These are phyloP conservation scores for Psidium friedrichsthalianum DNA, from an alignment of 345 rosid genomes.

Conservation along the genomic window DNA sequence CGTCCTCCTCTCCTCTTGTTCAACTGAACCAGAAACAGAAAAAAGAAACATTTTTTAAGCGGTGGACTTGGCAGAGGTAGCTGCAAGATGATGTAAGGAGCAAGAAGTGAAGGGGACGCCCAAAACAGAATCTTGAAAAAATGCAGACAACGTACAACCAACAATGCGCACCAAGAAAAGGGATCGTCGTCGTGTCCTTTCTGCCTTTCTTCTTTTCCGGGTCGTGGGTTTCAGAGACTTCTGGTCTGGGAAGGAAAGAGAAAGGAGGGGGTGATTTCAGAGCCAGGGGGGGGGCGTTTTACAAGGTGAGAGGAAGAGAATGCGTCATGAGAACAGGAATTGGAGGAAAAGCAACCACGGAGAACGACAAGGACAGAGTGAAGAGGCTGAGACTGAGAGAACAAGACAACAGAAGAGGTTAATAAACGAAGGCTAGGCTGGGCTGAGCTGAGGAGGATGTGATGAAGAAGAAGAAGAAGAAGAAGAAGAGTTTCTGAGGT, in stretches of 20 bases:
- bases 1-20: too few relatives aligned
- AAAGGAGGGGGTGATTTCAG: too few relatives aligned
- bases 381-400: not conserved
- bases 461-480: not conserved
- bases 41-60: not conserved
- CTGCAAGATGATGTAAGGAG: not conserved
- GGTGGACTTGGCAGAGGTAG: not conserved
- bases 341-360: not conserved
- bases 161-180: not conserved
- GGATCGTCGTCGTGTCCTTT: not conserved
- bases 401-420: not conserved
- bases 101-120: not conserved
- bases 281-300: not conserved
- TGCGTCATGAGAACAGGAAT: not conserved
- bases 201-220: not conserved
- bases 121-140: not conserved
- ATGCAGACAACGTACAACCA: not conserved
- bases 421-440: not conserved
- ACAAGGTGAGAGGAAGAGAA: not conserved
- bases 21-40: not conserved
- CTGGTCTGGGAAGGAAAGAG: not conserved
- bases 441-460: not conserved
- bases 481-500: not conserved
- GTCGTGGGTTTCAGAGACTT: not conserved
- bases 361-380: not conserved